Conservation (phyloP, 2,329 filamentous ascomycete species). For the Lasiodiplodia gonubiensis region DNA sequence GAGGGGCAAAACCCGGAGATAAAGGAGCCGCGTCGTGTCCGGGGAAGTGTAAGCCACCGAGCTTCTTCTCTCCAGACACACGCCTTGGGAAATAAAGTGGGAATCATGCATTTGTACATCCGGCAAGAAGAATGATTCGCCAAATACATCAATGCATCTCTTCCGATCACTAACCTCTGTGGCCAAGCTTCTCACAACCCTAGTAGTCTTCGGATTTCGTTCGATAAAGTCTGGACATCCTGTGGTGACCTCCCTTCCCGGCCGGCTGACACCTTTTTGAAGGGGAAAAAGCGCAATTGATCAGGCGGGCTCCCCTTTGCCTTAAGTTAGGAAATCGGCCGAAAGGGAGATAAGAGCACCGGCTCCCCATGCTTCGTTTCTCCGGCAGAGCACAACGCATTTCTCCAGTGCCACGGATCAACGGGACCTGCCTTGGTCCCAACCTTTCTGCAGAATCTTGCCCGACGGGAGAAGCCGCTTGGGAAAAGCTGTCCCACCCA, state of each 20-base stretch:
- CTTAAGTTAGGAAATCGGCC: background rate
- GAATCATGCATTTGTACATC: background rate
- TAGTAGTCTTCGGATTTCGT: background rate
- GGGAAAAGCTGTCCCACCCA: background rate
- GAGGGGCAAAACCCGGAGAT: background rate
- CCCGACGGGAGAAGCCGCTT: background rate
- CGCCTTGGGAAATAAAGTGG: background rate
- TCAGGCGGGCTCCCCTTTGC: background rate
- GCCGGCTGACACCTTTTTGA: background rate
- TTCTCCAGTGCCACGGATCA: background rate
- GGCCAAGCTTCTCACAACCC: background rate
- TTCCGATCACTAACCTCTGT: background rate
- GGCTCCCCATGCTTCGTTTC: background rate
- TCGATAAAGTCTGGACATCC: background rate
- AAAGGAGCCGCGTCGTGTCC: background rate
- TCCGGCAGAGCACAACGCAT: background rate
- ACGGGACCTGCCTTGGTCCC: background rate
- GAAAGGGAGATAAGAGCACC: background rate
- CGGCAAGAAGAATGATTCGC: background rate
- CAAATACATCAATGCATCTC: background rate
- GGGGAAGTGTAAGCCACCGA: background rate
- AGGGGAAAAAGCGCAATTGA: background rate
- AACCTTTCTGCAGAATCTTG: background rate
- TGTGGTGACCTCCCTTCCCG: background rate
- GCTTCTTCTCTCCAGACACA: background rate